Conservation (phyloP, 2,329 filamentous ascomycete species). For the Diaporthe australafricana region DNA sequence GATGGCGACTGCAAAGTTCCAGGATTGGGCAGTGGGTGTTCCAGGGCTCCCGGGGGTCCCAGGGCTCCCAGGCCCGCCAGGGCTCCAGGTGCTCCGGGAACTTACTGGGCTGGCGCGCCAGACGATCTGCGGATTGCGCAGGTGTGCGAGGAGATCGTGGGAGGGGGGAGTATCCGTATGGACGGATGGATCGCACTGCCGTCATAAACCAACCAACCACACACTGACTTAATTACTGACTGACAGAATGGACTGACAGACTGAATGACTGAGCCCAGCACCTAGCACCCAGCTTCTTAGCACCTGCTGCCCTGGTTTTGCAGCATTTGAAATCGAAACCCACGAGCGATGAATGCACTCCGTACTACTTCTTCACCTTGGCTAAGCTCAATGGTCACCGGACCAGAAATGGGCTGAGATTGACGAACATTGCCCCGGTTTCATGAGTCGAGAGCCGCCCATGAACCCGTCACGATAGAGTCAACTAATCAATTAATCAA, state of each 20-base stretch:
- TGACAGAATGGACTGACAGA: not conserved
- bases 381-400: too few species aligned
- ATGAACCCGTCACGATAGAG: not conserved
- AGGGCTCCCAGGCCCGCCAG: not conserved
- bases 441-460: constrained; percentile 20
- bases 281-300: not conserved
- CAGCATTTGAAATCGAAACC: too few species aligned
- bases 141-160: constrained; percentile 2
- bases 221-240: not conserved
- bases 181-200: not conserved
- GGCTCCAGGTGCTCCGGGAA: not conserved
- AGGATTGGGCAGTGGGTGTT: not conserved
- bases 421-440: constrained; percentile 4
- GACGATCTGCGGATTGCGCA: constrained; percentile 9
- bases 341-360: too few species aligned
- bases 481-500: not conserved
- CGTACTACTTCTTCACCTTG: too few species aligned
- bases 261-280: not conserved
- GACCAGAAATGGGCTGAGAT: constrained; percentile 3
- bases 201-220: not conserved
- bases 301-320: too few species aligned
- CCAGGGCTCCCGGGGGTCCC: not conserved
- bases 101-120: constrained; percentile 7
- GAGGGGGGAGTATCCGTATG: constrained; percentile 20
- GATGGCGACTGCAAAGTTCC: constrained; percentile 24